A percentile compares a stretch with the other conserved stretches of the same genome.
phyloP scores from a whole-genome alignment of 495 filamentous ascomycete species.

The Penicillium pulvis region DNA sequence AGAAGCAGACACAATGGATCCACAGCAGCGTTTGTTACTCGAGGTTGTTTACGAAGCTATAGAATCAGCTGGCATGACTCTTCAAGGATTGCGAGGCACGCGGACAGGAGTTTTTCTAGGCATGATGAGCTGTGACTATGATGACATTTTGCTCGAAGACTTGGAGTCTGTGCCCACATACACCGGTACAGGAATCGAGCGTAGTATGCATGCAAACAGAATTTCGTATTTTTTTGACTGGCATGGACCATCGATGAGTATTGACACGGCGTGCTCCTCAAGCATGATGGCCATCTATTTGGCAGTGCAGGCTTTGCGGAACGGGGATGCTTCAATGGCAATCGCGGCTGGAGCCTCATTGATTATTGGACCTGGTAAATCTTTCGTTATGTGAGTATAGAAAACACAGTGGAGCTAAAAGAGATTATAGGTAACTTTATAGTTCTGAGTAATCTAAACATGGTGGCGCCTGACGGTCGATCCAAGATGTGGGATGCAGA shows the following conservation, averaged over 20 bases:
- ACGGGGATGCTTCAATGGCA: constrained; percentile 35
- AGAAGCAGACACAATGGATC: constrained; percentile 46
- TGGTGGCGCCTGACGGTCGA: constrained; percentile 35
- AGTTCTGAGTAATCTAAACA: constrained; percentile 10
- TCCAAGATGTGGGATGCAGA: constrained; percentile 38
- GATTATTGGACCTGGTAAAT: background rate
- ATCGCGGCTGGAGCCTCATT: constrained; percentile 19
- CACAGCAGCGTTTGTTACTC: constrained; percentile 42
- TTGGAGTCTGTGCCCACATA: constrained; percentile 31
- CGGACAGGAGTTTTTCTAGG: constrained; percentile 21
- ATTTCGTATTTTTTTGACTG: constrained; percentile 51
- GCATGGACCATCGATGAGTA: constrained; percentile 37
- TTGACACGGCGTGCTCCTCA: constrained; percentile 41
- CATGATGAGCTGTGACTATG: constrained; percentile 38
- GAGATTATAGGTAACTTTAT: background rate
- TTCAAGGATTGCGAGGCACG: background rate
- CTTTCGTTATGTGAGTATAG: background rate
- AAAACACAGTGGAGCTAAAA: background rate
- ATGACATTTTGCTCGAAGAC: constrained; percentile 40
- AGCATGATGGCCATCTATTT: constrained; percentile 44
- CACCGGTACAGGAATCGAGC: constrained; percentile 40
- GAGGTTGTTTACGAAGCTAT: constrained; percentile 56
- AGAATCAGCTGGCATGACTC: constrained; percentile 33
- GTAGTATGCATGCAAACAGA: constrained; percentile 28
- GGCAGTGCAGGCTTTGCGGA: constrained; percentile 41